phyloP scores from a whole-genome alignment of 2,329 filamentous ascomycete genomes.

The Byssochlamys sp. region DNA sequence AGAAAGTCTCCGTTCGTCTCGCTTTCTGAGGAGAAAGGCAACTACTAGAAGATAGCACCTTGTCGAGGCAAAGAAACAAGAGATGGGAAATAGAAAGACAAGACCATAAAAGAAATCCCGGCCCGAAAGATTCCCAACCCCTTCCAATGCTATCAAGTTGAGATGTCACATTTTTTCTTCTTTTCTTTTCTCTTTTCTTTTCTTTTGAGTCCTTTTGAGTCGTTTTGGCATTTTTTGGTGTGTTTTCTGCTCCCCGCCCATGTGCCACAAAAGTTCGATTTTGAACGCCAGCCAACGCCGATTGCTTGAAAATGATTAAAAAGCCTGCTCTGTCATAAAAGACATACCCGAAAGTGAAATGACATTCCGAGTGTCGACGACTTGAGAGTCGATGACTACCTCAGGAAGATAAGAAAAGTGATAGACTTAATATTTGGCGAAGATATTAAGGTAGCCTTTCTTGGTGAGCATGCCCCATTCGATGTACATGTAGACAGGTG shows the following conservation, averaged over 20 bases:
- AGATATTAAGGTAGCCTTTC: slow-evolving; percentile 34
- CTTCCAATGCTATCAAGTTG: background rate
- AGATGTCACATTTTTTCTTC: background rate
- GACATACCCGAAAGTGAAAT: background rate
- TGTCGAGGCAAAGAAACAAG: background rate
- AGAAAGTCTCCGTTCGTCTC: background rate
- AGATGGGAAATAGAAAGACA: background rate
- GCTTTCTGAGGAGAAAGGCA: background rate
- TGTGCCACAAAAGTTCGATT: background rate
- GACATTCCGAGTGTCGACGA: background rate
- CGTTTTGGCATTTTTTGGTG: background rate
- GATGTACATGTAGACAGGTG: slow-evolving; percentile 16
- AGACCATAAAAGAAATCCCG: background rate
- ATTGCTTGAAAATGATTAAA: background rate
- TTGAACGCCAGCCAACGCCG: background rate
- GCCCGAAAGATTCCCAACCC: background rate
- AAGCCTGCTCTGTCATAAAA: background rate
- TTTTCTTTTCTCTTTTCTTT: too few relatives aligned
- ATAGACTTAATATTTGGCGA: slow-evolving; percentile 6
- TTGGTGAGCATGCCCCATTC: slow-evolving; percentile 34
- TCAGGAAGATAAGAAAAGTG: background rate
- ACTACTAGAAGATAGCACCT: background rate
- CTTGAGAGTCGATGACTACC: background rate
- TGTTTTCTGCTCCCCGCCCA: background rate
- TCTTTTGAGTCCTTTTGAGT: background rate